Evolutionary conservation across 306 rosid genomes (phyloP).

Genomic region (Malus sieversii): DNA sequence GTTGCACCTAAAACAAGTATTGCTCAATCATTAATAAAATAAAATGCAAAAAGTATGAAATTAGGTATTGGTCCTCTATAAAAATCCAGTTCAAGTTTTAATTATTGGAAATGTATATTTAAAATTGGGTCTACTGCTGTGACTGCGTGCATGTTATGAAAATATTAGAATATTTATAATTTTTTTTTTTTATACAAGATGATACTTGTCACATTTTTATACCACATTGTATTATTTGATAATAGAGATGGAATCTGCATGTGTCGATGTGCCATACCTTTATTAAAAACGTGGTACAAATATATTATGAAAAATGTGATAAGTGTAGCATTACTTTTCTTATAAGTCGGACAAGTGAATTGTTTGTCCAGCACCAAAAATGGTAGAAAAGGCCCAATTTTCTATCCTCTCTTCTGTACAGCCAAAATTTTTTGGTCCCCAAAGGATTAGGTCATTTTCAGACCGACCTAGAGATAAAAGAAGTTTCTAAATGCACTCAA

Average conservation of each 20-base stretch:
- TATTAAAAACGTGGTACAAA: too few relatives aligned
- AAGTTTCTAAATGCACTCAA: background rate
- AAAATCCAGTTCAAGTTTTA: background rate
- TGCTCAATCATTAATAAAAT: slow-evolving; percentile 6
- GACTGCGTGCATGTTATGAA: background rate
- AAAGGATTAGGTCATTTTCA: background rate
- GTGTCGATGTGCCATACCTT: too few relatives aligned
- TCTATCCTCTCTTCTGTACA: background rate
- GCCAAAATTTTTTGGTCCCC: background rate
- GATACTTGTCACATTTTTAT: too few relatives aligned
- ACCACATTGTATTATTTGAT: too few relatives aligned
- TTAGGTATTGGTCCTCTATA: background rate
- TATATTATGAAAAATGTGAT: too few relatives aligned
- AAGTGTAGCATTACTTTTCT: background rate
- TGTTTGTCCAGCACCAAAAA: background rate
- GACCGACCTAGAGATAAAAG: background rate
- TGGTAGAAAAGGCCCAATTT: background rate
- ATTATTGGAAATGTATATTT: background rate
- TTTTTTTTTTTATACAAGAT: too few relatives aligned
- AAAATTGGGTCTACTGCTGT: background rate
- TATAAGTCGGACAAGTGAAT: background rate
- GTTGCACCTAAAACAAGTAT: background rate
- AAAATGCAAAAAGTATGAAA: background rate
- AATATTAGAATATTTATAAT: background rate
- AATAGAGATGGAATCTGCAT: too few relatives aligned